These are phyloP conservation scores for Emmonsiellopsis sp. DNA, from an alignment of 2,329 filamentous ascomycete species.

Conservation along the genomic window DNA sequence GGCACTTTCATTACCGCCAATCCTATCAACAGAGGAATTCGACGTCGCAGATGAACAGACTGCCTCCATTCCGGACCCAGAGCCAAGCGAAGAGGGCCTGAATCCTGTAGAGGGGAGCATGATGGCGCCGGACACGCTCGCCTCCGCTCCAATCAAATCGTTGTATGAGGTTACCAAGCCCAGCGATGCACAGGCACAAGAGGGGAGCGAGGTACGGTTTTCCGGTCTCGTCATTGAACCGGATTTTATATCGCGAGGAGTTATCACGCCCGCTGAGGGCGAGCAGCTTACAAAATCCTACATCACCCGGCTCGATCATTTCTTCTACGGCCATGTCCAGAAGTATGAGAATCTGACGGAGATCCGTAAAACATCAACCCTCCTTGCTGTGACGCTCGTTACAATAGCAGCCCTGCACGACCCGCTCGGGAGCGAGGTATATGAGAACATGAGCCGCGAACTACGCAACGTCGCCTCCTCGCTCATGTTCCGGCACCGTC, in stretches of 20 bases:
- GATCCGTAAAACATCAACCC: constrained; percentile 20
- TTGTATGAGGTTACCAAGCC: constrained; percentile 42
- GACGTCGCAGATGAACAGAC: neutral
- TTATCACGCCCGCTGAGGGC: constrained; percentile 32
- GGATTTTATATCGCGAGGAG: constrained; percentile 36
- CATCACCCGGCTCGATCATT: constrained; percentile 34
- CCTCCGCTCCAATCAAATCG: constrained; percentile 39
- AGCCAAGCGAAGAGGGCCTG: constrained; percentile 2
- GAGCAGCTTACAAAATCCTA: constrained; percentile 32
- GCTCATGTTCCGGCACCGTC: constrained; percentile 44
- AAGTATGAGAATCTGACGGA: constrained; percentile 7
- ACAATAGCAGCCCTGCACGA: constrained; percentile 43
- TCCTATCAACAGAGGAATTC: constrained; percentile 1
- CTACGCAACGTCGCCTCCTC: constrained; percentile 45
- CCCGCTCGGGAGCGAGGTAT: constrained; percentile 36
- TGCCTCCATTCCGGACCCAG: neutral
- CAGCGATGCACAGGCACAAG: constrained; percentile 28
- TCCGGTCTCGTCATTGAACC: constrained; percentile 35
- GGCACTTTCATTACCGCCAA: constrained; percentile 5
- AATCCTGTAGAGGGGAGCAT: constrained; percentile 1
- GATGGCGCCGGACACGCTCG: constrained; percentile 19
- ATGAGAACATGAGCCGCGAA: constrained; percentile 43
- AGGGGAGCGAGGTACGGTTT: constrained; percentile 23
- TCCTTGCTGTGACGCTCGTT: constrained; percentile 40
- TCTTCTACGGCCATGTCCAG: constrained; percentile 26